These are phyloP conservation scores for Aquilaria sinensis DNA, from an alignment of 345 rosid genomes.

Conservation along the genomic window DNA sequence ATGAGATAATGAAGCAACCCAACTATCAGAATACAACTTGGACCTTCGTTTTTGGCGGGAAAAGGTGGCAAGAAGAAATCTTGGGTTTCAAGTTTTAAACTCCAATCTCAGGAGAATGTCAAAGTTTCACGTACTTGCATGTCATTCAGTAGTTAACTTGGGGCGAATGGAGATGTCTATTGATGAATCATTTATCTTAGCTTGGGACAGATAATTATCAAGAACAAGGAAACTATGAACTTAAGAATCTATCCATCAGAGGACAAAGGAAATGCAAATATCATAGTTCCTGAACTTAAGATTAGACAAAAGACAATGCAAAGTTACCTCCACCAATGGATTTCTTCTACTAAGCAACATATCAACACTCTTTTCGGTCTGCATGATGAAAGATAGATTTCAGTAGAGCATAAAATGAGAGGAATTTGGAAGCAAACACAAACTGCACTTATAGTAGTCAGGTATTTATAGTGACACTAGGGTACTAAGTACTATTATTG, in stretches of 20 bases:
- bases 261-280: background rate
- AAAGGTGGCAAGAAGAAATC: no score
- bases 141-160: background rate
- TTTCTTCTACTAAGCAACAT: conserved; percentile 48
- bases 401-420: background rate
- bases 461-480: background rate
- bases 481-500: background rate
- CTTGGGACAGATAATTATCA: background rate
- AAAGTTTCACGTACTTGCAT: background rate
- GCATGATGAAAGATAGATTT: conserved; percentile 9
- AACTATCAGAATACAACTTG: no score
- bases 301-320: no score
- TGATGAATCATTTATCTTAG: no score
- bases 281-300: no score
- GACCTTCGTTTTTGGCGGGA: no score
- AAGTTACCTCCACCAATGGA: conserved; percentile 59
- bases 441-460: background rate
- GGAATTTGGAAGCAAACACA: background rate
- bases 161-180: no score
- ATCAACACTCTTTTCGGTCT: conserved; percentile 73
- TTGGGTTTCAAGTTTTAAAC: no score
- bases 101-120: no score
- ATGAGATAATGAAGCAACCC: no score
- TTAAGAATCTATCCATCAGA: background rate
- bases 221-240: background rate